Evolutionary conservation across 768 basidiomycete genomes (phyloP).

Genomic region (Tricholoma terreum): DNA sequence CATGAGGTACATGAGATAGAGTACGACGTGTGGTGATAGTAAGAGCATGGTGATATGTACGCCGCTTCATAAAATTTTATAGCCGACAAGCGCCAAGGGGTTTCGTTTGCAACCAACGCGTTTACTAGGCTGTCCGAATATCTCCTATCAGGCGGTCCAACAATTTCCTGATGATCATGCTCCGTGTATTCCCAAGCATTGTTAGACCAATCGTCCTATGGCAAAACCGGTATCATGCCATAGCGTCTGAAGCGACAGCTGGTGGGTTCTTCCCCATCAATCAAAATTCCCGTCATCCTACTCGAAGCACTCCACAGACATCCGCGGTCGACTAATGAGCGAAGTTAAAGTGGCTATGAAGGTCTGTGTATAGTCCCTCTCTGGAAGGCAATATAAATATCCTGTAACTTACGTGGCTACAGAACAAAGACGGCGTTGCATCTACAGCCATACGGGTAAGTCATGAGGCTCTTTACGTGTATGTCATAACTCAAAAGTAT

Average conservation of each 20-base stretch:
- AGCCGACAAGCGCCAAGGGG: no score
- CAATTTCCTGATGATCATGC: not conserved
- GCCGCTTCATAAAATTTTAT: no score
- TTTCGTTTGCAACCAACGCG: no score
- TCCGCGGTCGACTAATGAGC: conserved; percentile 48
- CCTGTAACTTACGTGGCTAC: conserved; percentile 9
- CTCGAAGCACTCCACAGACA: conserved; percentile 32
- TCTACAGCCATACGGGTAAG: conserved; percentile 57
- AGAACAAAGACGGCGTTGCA: conserved; percentile 55
- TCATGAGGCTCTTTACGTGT: not conserved
- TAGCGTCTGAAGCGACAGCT: conserved; percentile 4
- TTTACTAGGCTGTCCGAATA: no score
- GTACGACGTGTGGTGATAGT: no score
- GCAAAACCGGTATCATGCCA: conserved; percentile 7
- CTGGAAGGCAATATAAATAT: not conserved
- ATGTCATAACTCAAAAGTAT: not conserved
- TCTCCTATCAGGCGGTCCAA: not conserved
- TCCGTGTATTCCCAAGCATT: not conserved
- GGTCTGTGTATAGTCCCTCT: conserved; percentile 34
- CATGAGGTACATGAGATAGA: no score
- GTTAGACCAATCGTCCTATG: not conserved
- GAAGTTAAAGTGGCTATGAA: conserved; percentile 70
- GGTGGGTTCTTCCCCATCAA: not conserved
- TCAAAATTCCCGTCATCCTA: not conserved
- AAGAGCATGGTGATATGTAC: no score